Evolutionary conservation across 2,329 filamentous ascomycete species (phyloP).

Genomic region (Penicillium sp.): DNA sequence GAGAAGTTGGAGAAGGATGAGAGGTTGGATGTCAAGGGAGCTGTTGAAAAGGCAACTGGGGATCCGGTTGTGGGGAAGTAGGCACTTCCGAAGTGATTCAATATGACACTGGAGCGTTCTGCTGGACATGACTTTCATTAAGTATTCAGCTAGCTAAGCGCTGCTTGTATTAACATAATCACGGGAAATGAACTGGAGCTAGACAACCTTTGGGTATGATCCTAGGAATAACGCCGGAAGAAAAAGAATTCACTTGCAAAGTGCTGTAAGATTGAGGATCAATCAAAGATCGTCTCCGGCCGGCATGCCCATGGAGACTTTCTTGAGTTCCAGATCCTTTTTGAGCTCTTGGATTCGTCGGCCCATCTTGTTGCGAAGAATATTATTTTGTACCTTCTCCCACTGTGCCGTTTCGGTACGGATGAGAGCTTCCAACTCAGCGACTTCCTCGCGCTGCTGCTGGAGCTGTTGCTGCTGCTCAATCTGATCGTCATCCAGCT

Average conservation of each 20-base stretch:
- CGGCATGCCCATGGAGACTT: slow-evolving; percentile 40
- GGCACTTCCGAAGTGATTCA: background rate
- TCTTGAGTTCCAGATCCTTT: slow-evolving; percentile 45
- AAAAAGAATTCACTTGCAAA: background rate
- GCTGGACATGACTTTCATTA: slow-evolving; percentile 6
- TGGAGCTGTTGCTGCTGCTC: slow-evolving; percentile 43
- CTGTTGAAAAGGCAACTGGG: slow-evolving; percentile 29
- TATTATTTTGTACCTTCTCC: slow-evolving; percentile 41
- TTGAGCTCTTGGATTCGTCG: slow-evolving; percentile 44
- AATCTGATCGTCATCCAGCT: slow-evolving; percentile 44
- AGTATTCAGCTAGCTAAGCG: slow-evolving; percentile 2
- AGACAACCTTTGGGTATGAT: slow-evolving; percentile 6
- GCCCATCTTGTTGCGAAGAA: slow-evolving; percentile 44
- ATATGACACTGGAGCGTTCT: background rate
- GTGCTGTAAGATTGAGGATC: slow-evolving; percentile 29
- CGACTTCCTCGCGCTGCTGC: slow-evolving; percentile 45
- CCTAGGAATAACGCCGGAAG: slow-evolving; percentile 2
- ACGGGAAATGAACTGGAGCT: background rate
- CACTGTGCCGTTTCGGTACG: slow-evolving; percentile 39
- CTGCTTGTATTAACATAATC: slow-evolving; percentile 1
- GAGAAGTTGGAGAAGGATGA: slow-evolving; percentile 28
- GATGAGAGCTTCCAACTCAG: slow-evolving; percentile 42
- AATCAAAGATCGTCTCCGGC: slow-evolving; percentile 32
- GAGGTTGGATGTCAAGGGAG: slow-evolving; percentile 29
- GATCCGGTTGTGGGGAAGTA: slow-evolving; percentile 24